Evolutionary conservation across 2,329 filamentous ascomycete species (phyloP), one percentile per base, ranked within the genome.

Genomic region (Cyphellophora europaea): DNA sequence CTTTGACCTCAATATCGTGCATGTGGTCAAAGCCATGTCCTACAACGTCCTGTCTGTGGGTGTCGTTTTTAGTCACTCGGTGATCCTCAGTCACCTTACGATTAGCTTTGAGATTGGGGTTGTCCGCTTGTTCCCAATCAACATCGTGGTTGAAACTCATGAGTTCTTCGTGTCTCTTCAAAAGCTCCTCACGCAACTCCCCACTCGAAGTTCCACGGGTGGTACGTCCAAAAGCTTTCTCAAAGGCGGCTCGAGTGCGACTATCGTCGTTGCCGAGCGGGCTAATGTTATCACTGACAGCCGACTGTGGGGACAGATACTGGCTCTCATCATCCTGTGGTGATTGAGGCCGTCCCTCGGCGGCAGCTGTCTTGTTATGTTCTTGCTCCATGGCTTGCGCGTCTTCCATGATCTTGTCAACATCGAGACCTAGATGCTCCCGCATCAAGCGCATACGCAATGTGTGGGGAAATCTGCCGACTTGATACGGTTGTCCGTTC

Each of bases 371-470:
- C 36, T 69, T 66, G 19, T 63, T 68, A 11, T 69, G 64, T 47
- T 81, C 77, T 32, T 76, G 57, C 49, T 87, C 79, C 17, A 74
- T 74, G 47, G 75, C 71, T 33, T 80, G 71, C 47, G 87, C 79
- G 42, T 89, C 77, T 52, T 91, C 85, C 52, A 84, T 76, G 40
- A 95, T 79, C 51, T 85, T 83, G 56, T 98, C 91, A 3, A 94
- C 86, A 53, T 96, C 88, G 25, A 96, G 67, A n/a, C 91, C 91
- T 18, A 98, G 68, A 63, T 98, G 91, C 59, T 98, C 91, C 43
- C 89, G 76, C 91, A 96, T 96, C 32, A 96, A 68, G 16, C 91
- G 82, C 66, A 95, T 79, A 18, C 91, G 85, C 34, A 98, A 72
- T 0, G 86, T 91, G 56, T 96, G 88, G 5, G 91, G 84, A 58